Base-by-base conservation (phyloP, 208 protist species). In the Wallacemonas sp. region DNA sequence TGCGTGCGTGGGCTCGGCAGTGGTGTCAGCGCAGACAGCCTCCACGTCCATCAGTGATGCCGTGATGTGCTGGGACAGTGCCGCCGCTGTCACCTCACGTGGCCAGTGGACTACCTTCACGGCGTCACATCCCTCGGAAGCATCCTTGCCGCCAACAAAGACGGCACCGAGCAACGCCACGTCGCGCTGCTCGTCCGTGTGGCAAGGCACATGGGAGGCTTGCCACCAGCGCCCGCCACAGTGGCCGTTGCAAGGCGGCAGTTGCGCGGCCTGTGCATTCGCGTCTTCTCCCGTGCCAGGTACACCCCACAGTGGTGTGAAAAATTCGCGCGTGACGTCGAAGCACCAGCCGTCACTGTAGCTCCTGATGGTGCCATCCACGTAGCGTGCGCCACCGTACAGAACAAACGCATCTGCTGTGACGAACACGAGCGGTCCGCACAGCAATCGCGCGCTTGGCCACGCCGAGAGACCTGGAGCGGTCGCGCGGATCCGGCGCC, bases 61-160 rank as follows among this genome's bases (percentile, higher is more conserved):
- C 24, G 8, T 53, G 38, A 27, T 46, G 63, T 33, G n/a, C n/a
- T n/a, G n/a, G n/a, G n/a, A n/a, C n/a, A n/a, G n/a, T n/a, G n/a
- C n/a, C n/a, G n/a, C n/a, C n/a, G n/a, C n/a, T n/a, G n/a, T n/a
- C n/a, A n/a, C 36, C 15, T 22, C 26, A 1, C 22, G 32, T 15
- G 15, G 30, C 9, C 55, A 58, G 22, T 53, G 21, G 5, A 91
- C 53, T n/a, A 71, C 37, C 48, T 85, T 84, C 37, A 85, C 75
- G n/a, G 45, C 64, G 45, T 91, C 79, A 54, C 79, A 78, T n/a
- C 85, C 85, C 63, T 79, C 73, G 1, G 72, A 37, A 26, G 73
- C 55, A 54, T 91, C 75, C 54, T 91, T 91, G 33, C 85, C 85
- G 27, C 81, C 85, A 12, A 88, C 58, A 74, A 91, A 91, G 17